Conservation (phyloP, 2,329 filamentous ascomycete species). For the Leptographium lundbergii region DNA sequence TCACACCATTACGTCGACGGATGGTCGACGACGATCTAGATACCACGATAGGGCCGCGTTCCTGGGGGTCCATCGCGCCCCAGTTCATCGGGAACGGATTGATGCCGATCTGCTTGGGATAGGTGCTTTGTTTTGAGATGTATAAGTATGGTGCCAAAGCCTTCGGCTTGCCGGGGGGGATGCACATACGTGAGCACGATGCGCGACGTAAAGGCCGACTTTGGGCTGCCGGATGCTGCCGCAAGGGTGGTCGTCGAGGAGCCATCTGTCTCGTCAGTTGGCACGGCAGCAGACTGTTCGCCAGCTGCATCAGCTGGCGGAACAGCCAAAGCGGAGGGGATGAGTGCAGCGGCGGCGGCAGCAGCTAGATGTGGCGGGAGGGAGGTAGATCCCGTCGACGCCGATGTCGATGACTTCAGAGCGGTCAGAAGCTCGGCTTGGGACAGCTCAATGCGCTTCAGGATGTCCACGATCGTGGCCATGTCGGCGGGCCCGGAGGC, state of each 20-base stretch:
- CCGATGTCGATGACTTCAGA: slow-evolving; percentile 19
- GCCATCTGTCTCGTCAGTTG: slow-evolving; percentile 10
- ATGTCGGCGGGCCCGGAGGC: slow-evolving; percentile 13
- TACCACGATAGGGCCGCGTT: slow-evolving; percentile 80
- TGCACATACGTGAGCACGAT: slow-evolving; percentile 40
- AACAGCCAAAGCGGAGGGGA: background rate
- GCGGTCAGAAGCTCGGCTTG: slow-evolving; percentile 28
- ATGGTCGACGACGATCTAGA: slow-evolving; percentile 65
- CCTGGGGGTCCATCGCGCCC: slow-evolving; percentile 63
- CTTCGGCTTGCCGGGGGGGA: no score
- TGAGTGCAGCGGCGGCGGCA: background rate
- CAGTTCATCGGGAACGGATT: slow-evolving; percentile 82
- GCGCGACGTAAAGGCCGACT: slow-evolving; percentile 36
- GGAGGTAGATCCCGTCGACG: background rate
- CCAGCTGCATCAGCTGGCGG: slow-evolving; percentile 5
- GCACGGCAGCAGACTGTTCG: slow-evolving; percentile 14
- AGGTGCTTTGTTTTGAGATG: slow-evolving; percentile 42
- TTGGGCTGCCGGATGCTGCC: slow-evolving; percentile 16
- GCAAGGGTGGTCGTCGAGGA: background rate
- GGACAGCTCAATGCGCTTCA: slow-evolving; percentile 26
- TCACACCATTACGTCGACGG: slow-evolving; percentile 63
- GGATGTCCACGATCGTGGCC: slow-evolving; percentile 20
- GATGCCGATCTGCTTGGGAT: slow-evolving; percentile 88
- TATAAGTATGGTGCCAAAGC: background rate
- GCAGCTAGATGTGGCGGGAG: background rate